phyloP scores from a whole-genome alignment of 352 stramenopile genomes.

The Phytophthora idaei region DNA sequence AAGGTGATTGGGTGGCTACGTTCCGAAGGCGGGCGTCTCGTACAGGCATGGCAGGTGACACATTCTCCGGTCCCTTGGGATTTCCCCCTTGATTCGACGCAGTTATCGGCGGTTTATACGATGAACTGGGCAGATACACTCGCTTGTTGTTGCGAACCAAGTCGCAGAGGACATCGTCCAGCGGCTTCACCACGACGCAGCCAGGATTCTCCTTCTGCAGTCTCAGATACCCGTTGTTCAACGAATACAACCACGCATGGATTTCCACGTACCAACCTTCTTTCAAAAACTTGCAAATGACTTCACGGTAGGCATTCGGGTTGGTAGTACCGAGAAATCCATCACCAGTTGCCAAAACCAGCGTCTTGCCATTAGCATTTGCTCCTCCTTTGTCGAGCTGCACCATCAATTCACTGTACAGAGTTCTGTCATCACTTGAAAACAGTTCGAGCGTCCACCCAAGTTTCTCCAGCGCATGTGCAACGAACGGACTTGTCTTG shows the following conservation, averaged over 20 bases:
- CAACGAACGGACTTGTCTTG: conserved; percentile 3
- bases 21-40: not conserved
- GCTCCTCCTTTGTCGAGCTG: not conserved
- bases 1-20: not conserved
- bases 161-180: not conserved
- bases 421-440: not conserved
- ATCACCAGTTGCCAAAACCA: conserved; percentile 1
- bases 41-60: not conserved
- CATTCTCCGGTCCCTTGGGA: not conserved
- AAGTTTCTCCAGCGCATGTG: not conserved
- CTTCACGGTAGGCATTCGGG: conserved; percentile 12
- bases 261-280: conserved; percentile 28
- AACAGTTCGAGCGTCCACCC: not conserved
- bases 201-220: conserved; percentile 10
- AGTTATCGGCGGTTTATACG: not conserved
- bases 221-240: conserved; percentile 23
- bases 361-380: not conserved
- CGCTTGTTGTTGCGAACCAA: not conserved
- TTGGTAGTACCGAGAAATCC: not conserved
- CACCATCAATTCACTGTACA: conserved; percentile 2
- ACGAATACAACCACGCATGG: conserved; percentile 24
- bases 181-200: not conserved
- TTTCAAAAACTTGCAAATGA: conserved; percentile 21
- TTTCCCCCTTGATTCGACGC: not conserved
- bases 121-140: not conserved